A percentile compares a stretch with the other conserved stretches of the same genome.
Conservation (phyloP, 345 rosid species). For the Pelargonium nanum region DNA sequence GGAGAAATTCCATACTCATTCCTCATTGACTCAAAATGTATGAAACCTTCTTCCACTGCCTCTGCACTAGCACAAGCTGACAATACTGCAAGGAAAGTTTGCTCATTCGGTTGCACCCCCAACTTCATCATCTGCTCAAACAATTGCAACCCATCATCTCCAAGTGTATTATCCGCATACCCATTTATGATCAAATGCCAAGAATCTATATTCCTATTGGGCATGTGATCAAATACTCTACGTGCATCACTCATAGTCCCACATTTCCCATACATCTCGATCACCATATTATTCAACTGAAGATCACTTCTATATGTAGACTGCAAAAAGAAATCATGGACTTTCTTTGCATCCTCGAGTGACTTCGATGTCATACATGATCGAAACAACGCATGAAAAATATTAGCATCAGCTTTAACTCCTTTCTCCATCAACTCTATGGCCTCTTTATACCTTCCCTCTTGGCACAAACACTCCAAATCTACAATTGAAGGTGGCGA, state of each 20-base stretch:
- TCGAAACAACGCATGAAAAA: conserved; percentile 22
- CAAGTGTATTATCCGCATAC: conserved; percentile 28
- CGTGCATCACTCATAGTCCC: conserved; percentile 34
- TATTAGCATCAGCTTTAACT: conserved; percentile 25
- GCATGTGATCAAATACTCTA: conserved; percentile 41
- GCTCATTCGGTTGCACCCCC: conserved; percentile 29
- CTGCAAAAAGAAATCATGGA: conserved; percentile 38
- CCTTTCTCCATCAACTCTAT: conserved; percentile 34
- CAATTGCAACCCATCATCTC: conserved; percentile 36
- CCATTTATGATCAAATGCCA: conserved; percentile 45
- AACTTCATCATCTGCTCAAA: conserved; percentile 32
- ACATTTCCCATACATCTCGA: conserved; percentile 36
- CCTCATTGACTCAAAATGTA: conserved; percentile 34
- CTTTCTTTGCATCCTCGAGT: conserved; percentile 35
- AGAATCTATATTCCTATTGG: conserved; percentile 29
- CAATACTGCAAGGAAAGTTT: conserved; percentile 32
- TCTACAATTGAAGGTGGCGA: conserved; percentile 14
- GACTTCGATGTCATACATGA: conserved; percentile 17
- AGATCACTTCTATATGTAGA: conserved; percentile 26
- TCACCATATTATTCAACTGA: conserved; percentile 24
- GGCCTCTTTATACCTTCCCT: conserved; percentile 32
- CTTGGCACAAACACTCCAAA: conserved; percentile 25
- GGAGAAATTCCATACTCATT: conserved; percentile 28
- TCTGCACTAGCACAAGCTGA: conserved; percentile 35
- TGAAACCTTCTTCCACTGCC: conserved; percentile 36